phyloP scores from a whole-genome alignment of 2,329 filamentous ascomycete species.

The Fragosphaeria purpurea region DNA sequence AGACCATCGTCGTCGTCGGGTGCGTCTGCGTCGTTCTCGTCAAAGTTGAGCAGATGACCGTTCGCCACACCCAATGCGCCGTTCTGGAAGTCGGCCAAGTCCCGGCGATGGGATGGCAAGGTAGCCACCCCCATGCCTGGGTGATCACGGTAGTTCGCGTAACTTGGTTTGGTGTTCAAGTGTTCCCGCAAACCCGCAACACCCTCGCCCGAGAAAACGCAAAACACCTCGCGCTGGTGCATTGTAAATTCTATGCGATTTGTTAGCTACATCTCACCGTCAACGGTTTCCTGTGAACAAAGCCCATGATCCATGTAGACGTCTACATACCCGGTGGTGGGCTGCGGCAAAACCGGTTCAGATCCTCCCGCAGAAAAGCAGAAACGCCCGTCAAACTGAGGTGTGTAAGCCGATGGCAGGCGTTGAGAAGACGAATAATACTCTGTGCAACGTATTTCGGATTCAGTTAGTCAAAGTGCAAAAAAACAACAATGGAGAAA shows the following conservation, averaged over 20 bases:
- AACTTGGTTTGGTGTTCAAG: conserved; percentile 51
- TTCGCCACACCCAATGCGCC: background rate
- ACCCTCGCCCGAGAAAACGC: conserved; percentile 86
- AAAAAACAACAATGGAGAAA: background rate
- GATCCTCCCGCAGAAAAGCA: conserved; percentile 76
- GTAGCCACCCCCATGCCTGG: conserved; percentile 5
- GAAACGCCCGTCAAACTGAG: conserved; percentile 88
- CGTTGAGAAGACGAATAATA: conserved; percentile 79
- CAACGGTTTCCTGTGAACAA: background rate
- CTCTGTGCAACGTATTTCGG: conserved; percentile 43
- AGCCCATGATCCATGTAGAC: background rate
- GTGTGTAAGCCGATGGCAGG: conserved; percentile 86
- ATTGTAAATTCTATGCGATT: conserved; percentile 69
- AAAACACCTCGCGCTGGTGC: conserved; percentile 91
- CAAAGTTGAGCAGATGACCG: conserved; percentile 9
- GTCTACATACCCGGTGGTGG: conserved; percentile 57
- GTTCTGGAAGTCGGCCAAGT: background rate
- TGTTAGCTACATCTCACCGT: conserved; percentile 15
- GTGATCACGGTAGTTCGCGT: conserved; percentile 32
- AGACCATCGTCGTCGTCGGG: conserved; percentile 34
- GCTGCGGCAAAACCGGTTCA: conserved; percentile 75
- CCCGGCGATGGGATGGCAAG: conserved; percentile 3
- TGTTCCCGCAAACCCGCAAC: conserved; percentile 69
- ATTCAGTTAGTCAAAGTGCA: conserved; percentile 17
- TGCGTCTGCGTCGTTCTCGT: conserved; percentile 18